Conservation (phyloP, 1,284 basidiomycete species). For the Anthracocystis setariae region DNA sequence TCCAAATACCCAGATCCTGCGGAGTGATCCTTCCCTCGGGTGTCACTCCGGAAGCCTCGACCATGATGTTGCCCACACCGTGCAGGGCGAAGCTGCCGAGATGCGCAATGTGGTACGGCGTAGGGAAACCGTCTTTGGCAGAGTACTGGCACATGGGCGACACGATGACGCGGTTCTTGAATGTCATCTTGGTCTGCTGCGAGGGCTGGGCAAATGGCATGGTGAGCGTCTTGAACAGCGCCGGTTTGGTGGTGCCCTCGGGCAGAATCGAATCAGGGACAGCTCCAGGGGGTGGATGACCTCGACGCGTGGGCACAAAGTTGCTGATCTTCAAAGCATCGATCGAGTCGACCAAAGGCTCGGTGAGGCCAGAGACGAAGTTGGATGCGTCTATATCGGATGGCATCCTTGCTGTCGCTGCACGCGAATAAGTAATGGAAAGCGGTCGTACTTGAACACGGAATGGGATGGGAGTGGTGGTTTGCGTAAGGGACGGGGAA, state of each 20-base stretch:
- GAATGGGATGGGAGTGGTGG: too few relatives aligned
- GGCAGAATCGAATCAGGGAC: constrained; percentile 53
- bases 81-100: constrained; percentile 63
- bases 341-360: constrained; percentile 28
- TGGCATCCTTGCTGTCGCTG: not conserved
- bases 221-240: constrained; percentile 50
- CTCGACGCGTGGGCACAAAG: constrained; percentile 34
- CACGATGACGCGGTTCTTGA: constrained; percentile 62
- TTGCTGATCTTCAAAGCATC: constrained; percentile 38
- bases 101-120: constrained; percentile 64
- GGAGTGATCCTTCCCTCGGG: constrained; percentile 82
- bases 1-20: constrained; percentile 78
- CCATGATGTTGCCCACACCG: constrained; percentile 62
- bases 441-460: constrained; percentile 11
- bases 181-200: constrained; percentile 22
- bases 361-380: constrained; percentile 44
- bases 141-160: constrained; percentile 66
- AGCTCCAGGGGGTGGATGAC: constrained; percentile 55
- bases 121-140: constrained; percentile 55
- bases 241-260: constrained; percentile 47
- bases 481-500: too few relatives aligned
- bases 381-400: constrained; percentile 35
- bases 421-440: constrained; percentile 1
- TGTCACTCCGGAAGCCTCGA: constrained; percentile 70
- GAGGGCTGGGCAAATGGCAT: constrained; percentile 37